These are phyloP conservation scores for Cercospora beticola DNA, from an alignment of 2,329 filamentous ascomycete genomes.

Conservation along the genomic window DNA sequence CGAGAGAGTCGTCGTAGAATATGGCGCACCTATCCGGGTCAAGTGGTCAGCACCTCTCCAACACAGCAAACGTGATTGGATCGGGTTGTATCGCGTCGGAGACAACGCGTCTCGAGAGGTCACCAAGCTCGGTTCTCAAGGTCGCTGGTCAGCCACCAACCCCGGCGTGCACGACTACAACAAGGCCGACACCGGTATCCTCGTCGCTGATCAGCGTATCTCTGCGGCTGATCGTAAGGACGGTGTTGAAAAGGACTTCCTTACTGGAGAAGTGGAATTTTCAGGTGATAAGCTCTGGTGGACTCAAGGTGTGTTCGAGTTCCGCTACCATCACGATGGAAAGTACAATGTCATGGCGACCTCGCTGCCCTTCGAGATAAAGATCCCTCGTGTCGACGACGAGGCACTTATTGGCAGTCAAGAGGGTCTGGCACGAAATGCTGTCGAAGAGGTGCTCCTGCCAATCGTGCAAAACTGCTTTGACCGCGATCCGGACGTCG, in stretches of 20 bases:
- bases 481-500: conserved; percentile 86
- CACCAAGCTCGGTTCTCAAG: conserved; percentile 80
- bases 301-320: conserved; percentile 94
- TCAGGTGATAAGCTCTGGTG: conserved; percentile 94
- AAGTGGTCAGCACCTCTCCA: conserved; percentile 86
- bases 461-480: conserved; percentile 89
- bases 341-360: conserved; percentile 92
- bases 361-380: conserved; percentile 88
- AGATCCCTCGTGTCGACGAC: conserved; percentile 77
- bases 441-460: conserved; percentile 74
- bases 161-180: conserved; percentile 72
- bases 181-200: conserved; percentile 72
- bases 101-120: conserved; percentile 85
- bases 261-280: conserved; percentile 82
- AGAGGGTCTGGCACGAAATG: conserved; percentile 62
- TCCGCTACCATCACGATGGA: conserved; percentile 92
- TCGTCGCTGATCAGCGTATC: conserved; percentile 65
- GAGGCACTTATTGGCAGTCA: conserved; percentile 50
- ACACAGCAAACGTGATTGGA: conserved; percentile 90
- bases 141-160: conserved; percentile 84
- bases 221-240: conserved; percentile 46
- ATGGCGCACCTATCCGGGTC: conserved; percentile 84
- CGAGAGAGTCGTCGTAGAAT: conserved; percentile 78
- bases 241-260: conserved; percentile 57
- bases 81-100: conserved; percentile 92